Evolutionary conservation across 192 early-diverging fungal genomes (phyloP).

Genomic region (Jimgerdemannia lactiflua): DNA sequence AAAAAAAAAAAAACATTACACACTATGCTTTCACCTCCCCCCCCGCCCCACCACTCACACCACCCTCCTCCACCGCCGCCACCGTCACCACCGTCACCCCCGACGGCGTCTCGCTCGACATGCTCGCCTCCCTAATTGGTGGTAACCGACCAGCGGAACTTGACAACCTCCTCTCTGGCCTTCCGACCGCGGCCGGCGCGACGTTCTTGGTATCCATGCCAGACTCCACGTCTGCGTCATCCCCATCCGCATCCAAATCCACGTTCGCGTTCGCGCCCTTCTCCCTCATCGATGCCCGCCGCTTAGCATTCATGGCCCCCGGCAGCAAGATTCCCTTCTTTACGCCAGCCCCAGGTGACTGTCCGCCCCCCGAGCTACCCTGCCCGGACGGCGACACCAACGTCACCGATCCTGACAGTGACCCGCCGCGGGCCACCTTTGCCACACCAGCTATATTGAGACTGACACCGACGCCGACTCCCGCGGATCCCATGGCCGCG

Average conservation of each 20-base stretch:
- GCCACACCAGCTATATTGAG: background rate
- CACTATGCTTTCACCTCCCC: no score
- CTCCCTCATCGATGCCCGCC: constrained; percentile 1
- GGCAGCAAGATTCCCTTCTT: constrained; percentile 9
- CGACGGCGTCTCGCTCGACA: background rate
- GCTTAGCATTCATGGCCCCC: constrained; percentile 7
- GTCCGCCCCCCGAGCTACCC: background rate
- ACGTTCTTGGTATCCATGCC: constrained; percentile 3
- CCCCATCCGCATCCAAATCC: background rate
- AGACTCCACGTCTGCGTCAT: background rate
- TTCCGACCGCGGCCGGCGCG: background rate
- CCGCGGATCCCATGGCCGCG: background rate
- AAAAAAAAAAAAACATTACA: no score
- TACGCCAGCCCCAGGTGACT: background rate
- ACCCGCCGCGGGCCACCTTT: background rate
- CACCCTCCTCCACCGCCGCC: no score
- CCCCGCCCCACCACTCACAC: no score
- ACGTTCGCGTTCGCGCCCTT: background rate
- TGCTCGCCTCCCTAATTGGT: constrained; percentile 8
- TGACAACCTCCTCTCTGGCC: background rate
- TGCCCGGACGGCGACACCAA: no score
- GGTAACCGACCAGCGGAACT: constrained; percentile 4
- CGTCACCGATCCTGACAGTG: background rate
- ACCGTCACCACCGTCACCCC: background rate
- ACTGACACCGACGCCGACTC: background rate